These are phyloP conservation scores for Thalassiosira sp. DNA, from an alignment of 352 stramenopile genomes.

Conservation along the genomic window DNA sequence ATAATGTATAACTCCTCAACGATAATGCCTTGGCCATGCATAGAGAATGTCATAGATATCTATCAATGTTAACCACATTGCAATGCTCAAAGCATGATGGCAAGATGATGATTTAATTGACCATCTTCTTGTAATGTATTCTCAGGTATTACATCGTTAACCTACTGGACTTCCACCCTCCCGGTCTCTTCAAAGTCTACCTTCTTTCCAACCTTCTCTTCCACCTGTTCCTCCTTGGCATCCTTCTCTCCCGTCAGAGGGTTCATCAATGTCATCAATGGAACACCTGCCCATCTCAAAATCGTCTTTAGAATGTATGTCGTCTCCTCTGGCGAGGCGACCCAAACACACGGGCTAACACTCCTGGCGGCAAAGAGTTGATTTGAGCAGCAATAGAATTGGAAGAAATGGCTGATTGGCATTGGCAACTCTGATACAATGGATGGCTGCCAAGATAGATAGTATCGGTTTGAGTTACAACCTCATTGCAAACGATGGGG, in stretches of 20 bases:
- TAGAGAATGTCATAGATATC: too few species aligned
- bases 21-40: too few species aligned
- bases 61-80: too few species aligned
- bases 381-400: too few species aligned
- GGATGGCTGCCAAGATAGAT: too few species aligned
- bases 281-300: conserved; percentile 75
- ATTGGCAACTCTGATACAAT: too few species aligned
- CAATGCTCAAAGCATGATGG: too few species aligned
- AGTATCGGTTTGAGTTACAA: too few species aligned
- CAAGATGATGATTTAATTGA: conserved; percentile 10
- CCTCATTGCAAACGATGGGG: too few species aligned
- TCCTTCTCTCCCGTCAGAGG: conserved; percentile 5
- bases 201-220: conserved; percentile 26
- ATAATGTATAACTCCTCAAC: too few species aligned
- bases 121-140: conserved; percentile 30
- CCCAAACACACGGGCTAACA: conserved; percentile 92
- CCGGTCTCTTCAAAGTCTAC: conserved; percentile 79
- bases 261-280: conserved; percentile 36
- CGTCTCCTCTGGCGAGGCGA: conserved; percentile 93
- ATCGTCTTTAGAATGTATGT: conserved; percentile 93
- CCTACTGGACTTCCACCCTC: conserved; percentile 52
- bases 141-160: conserved; percentile 58
- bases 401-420: too few species aligned
- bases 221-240: not conserved
- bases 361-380: conserved; percentile 89